Base-by-base conservation (phyloP, 768 basidiomycete species). In the Amanita rubescens region DNA sequence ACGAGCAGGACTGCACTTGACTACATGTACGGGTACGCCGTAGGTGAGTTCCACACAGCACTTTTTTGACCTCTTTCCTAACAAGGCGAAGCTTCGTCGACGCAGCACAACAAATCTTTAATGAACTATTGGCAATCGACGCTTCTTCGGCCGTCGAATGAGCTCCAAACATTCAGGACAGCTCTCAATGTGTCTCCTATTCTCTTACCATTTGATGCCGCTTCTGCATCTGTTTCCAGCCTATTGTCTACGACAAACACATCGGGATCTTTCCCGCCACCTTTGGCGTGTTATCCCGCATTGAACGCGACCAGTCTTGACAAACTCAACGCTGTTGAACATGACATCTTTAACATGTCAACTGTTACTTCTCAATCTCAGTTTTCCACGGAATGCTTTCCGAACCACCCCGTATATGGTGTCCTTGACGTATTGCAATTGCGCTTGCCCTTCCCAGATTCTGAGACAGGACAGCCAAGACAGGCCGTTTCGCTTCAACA, bases 351-450 rank as follows among this genome's bases (percentile, higher is more conserved):
- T 60, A 75, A 74, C 19, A 66, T 86, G 20, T 58, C 73, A n/a
- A 14, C 63, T 0, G 45, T 62, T 20, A 44, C 64, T 25, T 48
- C 67, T 22, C 58, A 73, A 3, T 60, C 69, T 11, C 57, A 62
- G 39, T 82, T 84, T 58, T 65, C 80, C 57, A 38, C 72, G 7
- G 63, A 69, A 3, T 87, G 85, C 62, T 85, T 74, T 63, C 67
- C 75, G 8, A 71, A 73, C 58, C 75, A 79, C 25, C 84, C 82
- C 2, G 66, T 82, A n/a, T 86, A 87, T 59, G 83, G 84, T 15
- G 69, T 81, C 22, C 67, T 87, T 49, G 74, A 85, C 57, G 61
- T 84, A 14, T 63, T 84, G 33, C 73, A 68, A n/a, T 65, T 82
- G 22, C 77, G 83, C 14, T 68, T 83, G 24, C 82, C 84, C 14